Evolutionary conservation across 2,329 filamentous ascomycete species (phyloP), one percentile per base, ranked within the genome.

Genomic region (Periconia macrospinosa): DNA sequence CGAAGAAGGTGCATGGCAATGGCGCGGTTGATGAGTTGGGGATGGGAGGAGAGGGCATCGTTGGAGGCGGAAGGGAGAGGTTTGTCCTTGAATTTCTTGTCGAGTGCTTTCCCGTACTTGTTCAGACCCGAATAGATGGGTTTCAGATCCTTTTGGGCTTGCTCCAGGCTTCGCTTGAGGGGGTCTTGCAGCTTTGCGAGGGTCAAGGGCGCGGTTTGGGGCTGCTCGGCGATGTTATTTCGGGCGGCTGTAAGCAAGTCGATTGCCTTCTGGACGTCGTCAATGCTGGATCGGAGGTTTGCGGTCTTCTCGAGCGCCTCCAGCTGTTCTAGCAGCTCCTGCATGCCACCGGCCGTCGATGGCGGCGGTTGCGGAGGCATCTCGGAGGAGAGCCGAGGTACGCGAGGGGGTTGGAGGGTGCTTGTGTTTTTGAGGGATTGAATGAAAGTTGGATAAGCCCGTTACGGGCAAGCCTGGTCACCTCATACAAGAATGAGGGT

Each of bases 1-100:
- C 94, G 90, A 40, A 99, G 83, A 19, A 99, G 83, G 70, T 99
- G 94, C 92, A 97, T 97, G 10, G 90, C 90, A 63, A 99, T 95
- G 7, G 94, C 93, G 52, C 92, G 86, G 75, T 97, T 95, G 69
- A 97, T 91, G 13, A 97, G 81, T 15, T 83, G 80, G 3, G 89
- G 83, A 60, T 95, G 86, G 18, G 87, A 83, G 1, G 85, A 86
- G 73, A 97, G 86, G 33, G 87, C 88, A 74, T 96, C 91, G 65
- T 91, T 87, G 53, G 92, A 89, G 66, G 86, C 89, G 14, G 87
- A 89, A 0, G 93, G 85, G 14, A 89, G 79, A 14, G 86, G 85
- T 56, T 83, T 83, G 56, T 85, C 83, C 76, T 74, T 75, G 71
- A 75, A 88, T 66, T 88, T 83, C 81, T 88, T 91, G 72, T 96